Base-by-base conservation (phyloP, 2,329 filamentous ascomycete species). In the Diplodia mutila region DNA sequence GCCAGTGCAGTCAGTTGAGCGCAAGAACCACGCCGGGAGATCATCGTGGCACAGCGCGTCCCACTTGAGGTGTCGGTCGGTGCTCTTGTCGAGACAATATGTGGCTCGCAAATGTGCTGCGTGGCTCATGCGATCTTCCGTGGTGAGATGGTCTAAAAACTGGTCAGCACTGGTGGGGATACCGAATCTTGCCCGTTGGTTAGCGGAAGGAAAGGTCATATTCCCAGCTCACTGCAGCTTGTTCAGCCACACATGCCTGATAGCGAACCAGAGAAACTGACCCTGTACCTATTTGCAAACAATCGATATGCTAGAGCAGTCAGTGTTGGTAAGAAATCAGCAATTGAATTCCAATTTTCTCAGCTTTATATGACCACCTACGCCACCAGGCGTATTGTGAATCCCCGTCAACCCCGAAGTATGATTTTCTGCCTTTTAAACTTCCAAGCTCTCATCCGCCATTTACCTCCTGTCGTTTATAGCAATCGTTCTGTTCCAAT, bases 51-150 rank as follows among this genome's bases (percentile, higher is more conserved):
- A 25, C 42, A 29, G 18, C 12, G 11, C 48, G 57, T 61, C 42
- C 57, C 57, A 61, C 57, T 23, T n/a, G 42, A 61, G 51, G 34
- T 51, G 57, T 61, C 57, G 57, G 42, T 61, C 57, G 57, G 39
- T 6, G 23, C 14, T 18, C 37, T 48, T 16, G 29, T 16, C 3
- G 29, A 32, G 29, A 32, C 29, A 32, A 1, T 9, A 32, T 8
- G 9, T 32, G 29, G 29, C 29, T 32, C 29, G 29, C 29, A 32
- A 32, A 51, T 18, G 57, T 27, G 11, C 16, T 61, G 39, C n/a
- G 18, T 46, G 23, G n/a, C 42, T 51, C 42, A n/a, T 27, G 49
- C 48, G 21, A 25, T 49, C 8, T 42, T 49, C 16, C 23, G 51
- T 61, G 42, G 23, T 3, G 18, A 51, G 42, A 25, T 25, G 27